Percentiles rank a stretch among this genome's conserved stretches.
These are phyloP conservation scores for Cyberlindnera sargentensis DNA, from an alignment of 805 yeast species.

Conservation along the genomic window DNA sequence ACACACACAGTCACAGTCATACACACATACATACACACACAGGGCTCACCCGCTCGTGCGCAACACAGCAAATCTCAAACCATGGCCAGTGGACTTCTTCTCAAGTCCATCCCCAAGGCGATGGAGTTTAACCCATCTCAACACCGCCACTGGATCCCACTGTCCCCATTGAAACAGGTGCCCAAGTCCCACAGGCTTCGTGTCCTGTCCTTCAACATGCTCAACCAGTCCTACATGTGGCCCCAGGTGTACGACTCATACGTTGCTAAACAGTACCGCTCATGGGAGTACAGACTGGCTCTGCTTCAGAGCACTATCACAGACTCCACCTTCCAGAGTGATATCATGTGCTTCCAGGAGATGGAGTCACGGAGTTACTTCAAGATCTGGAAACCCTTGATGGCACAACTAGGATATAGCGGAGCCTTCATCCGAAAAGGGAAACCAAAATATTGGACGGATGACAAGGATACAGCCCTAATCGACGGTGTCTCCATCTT, in stretches of 20 bases:
- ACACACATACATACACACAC: not conserved
- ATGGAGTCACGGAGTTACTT: slow-evolving; percentile 37
- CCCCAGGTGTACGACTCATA: slow-evolving; percentile 45
- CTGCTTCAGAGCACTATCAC: slow-evolving; percentile 31
- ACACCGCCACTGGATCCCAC: slow-evolving; percentile 17
- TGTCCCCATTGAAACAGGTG: not conserved
- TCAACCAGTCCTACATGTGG: slow-evolving; percentile 56
- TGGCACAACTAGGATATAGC: slow-evolving; percentile 32
- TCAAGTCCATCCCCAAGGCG: not conserved
- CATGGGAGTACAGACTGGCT: slow-evolving; percentile 43
- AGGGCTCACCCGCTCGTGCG: not conserved
- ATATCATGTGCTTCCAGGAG: slow-evolving; percentile 56
- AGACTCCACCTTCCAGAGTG: slow-evolving; percentile 33
- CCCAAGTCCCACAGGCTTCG: slow-evolving; percentile 16
- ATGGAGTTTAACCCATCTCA: slow-evolving; percentile 6
- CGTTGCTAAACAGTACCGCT: slow-evolving; percentile 37
- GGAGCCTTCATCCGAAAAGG: slow-evolving; percentile 43
- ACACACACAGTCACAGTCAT: slow-evolving; percentile 6
- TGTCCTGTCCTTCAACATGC: slow-evolving; percentile 37
- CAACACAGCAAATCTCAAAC: not conserved
- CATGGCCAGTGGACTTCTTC: not conserved
- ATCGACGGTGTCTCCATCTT: slow-evolving; percentile 59
- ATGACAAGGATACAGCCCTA: slow-evolving; percentile 27
- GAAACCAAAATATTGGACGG: slow-evolving; percentile 47
- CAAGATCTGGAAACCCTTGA: slow-evolving; percentile 31